Evolutionary conservation across 2,329 filamentous ascomycete species (phyloP).

Genomic region (Phoma sp.): DNA sequence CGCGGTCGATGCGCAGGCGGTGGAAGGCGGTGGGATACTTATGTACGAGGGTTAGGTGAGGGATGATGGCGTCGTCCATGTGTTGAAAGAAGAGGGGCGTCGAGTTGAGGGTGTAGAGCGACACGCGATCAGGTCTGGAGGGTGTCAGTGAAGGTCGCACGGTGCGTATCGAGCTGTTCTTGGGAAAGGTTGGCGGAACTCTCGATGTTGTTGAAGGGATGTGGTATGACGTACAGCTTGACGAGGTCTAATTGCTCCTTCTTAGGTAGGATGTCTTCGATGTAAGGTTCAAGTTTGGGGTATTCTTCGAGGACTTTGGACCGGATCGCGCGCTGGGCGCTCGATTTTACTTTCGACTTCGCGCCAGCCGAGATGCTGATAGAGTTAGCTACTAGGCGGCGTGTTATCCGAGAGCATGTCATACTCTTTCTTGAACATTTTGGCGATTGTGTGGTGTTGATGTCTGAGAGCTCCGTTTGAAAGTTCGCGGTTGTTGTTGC

Average conservation of each 20-base stretch:
- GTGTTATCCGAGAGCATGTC: not conserved
- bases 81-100: conserved; percentile 92
- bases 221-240: conserved; percentile 68
- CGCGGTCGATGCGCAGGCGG: conserved; percentile 87
- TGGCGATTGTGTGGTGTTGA: conserved; percentile 19
- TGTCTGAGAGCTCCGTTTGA: not conserved
- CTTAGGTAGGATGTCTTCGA: conserved; percentile 94
- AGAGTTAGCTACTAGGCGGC: conserved; percentile 1
- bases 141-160: not conserved
- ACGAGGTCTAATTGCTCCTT: conserved; percentile 89
- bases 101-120: conserved; percentile 81
- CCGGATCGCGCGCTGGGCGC: conserved; percentile 85
- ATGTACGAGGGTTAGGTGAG: conserved; percentile 89
- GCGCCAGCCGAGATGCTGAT: conserved; percentile 74
- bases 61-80: conserved; percentile 76
- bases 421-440: conserved; percentile 49
- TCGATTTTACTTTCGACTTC: conserved; percentile 97
- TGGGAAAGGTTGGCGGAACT: not conserved
- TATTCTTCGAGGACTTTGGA: conserved; percentile 82
- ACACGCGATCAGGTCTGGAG: conserved; percentile 77
- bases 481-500: conserved; percentile 12
- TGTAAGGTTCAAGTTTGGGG: conserved; percentile 82
- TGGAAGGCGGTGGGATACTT: conserved; percentile 85
- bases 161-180: not conserved
- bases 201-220: not conserved